phyloP scores from a whole-genome alignment of 257 asterid genomes.

The Solanum corneliomulleri region DNA sequence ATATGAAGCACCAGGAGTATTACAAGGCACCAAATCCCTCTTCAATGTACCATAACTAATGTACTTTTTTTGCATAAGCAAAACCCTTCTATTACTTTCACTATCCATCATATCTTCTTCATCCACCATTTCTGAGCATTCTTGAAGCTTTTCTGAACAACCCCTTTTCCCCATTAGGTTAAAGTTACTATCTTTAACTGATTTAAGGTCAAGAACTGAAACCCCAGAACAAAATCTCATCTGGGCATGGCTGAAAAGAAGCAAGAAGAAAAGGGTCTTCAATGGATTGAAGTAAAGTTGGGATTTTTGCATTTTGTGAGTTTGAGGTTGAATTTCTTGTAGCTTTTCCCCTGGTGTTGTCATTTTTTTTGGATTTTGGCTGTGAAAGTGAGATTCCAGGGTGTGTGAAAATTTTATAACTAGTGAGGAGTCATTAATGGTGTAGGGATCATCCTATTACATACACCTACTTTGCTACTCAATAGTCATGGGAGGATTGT shows the following conservation, averaged over 20 bases:
- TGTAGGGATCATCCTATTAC: conserved; percentile 2
- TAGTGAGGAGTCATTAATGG: conserved; percentile 8
- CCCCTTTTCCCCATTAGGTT: conserved; percentile 26
- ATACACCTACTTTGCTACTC: conserved; percentile 12
- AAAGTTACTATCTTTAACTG: conserved; percentile 17
- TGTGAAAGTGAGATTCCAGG: conserved; percentile 20
- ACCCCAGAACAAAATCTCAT: conserved; percentile 19
- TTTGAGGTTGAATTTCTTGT: not conserved
- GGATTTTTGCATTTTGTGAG: conserved; percentile 31
- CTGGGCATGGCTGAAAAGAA: conserved; percentile 11
- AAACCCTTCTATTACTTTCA: conserved; percentile 45
- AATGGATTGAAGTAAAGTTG: conserved; percentile 2
- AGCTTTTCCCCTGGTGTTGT: not conserved
- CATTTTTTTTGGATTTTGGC: not conserved
- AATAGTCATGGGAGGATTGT: conserved; percentile 3
- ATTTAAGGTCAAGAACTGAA: conserved; percentile 26
- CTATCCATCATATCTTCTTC: conserved; percentile 37
- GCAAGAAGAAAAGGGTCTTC: conserved; percentile 7
- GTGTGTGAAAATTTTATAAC: conserved; percentile 1
- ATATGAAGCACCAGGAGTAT: conserved; percentile 75
- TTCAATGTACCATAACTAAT: conserved; percentile 63
- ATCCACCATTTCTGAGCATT: conserved; percentile 24
- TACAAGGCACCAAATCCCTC: conserved; percentile 76
- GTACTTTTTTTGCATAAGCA: conserved; percentile 45
- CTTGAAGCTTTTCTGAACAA: conserved; percentile 32